phyloP scores from a whole-genome alignment of 805 yeast genomes.

The Lachancea kluyveri region DNA sequence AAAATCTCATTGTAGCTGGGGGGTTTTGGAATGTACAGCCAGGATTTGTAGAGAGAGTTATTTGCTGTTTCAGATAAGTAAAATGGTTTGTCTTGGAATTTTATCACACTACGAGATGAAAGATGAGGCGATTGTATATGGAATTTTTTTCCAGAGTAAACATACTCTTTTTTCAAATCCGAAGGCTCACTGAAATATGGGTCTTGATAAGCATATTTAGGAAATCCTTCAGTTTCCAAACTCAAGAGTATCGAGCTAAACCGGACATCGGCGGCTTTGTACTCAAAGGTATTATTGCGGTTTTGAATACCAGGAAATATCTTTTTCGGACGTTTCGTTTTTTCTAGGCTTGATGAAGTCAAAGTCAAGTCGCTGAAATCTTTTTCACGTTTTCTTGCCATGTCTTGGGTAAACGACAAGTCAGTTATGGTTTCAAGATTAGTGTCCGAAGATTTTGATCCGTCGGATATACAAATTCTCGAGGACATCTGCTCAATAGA shows the following conservation, averaged over 20 bases:
- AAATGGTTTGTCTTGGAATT: conserved; percentile 19
- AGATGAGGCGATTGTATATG: conserved; percentile 38
- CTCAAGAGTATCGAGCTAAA: conserved; percentile 37
- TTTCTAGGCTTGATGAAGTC: too few species aligned
- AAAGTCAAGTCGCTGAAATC: too few species aligned
- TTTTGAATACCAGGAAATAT: too few species aligned
- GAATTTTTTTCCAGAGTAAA: conserved; percentile 63
- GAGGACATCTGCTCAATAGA: too few species aligned
- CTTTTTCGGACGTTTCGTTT: too few species aligned
- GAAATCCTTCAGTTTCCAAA: conserved; percentile 41
- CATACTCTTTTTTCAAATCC: conserved; percentile 53
- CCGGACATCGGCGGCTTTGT: conserved; percentile 17
- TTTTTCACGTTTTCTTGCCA: conserved; percentile 2
- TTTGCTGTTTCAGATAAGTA: conserved; percentile 1
- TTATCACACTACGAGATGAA: conserved; percentile 18
- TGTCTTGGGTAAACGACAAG: conserved; percentile 3
- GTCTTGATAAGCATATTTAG: conserved; percentile 48
- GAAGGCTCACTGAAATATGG: conserved; percentile 54
- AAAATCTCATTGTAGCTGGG: conserved; percentile 43
- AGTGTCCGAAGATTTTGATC: too few species aligned
- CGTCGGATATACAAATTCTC: too few species aligned
- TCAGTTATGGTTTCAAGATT: neutral
- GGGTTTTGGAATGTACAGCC: conserved; percentile 45
- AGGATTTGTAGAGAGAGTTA: conserved; percentile 15
- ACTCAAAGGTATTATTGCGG: too few species aligned